Evolutionary conservation across 2,329 filamentous ascomycete species (phyloP), one percentile per base, ranked within the genome.

Genomic region (Epichloe sp.): DNA sequence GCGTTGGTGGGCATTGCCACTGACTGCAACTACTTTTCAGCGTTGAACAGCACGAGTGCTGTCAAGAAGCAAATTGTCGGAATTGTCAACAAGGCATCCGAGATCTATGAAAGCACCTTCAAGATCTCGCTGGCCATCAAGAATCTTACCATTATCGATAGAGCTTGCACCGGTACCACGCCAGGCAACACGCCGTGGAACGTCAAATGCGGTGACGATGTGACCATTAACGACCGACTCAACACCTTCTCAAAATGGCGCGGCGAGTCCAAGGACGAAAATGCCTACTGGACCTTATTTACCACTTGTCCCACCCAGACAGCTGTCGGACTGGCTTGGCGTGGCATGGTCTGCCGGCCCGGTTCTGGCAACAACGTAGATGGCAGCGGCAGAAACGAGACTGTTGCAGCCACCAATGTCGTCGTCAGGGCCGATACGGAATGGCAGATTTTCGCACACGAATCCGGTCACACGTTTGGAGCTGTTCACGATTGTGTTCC

Each of bases 371-470:
- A 71, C 5, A 76, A 79, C 19, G 69, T 75, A 42, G 59, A 55
- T 31, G 70, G 68, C 26, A 72, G 72, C 31, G 71, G 71, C 2
- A 70, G 68, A 34, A 79, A 78, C 54, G 86, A 93, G 67, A 87
- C 82, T 1, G 85, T 95, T 34, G 83, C 86, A 19, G 86, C 87
- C 35, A 83, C 91, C 54, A 97, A 96, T 63, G 87, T 98, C 1
- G 88, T 98, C 21, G 83, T 93, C 26, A 81, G 81, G 56, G 95
- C 88, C 0, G 76, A 79, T 21, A 85, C 81, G 3, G 90, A 95
- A 64, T 97, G 91, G 91, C 89, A 96, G 65, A 86, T 97, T 53
- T 88, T 97, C 67, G 91, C 91, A 34, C 91, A 97, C 64, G 91
- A 97, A 68, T 83, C 84, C 3, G 91, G 90, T 1, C 91, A 97